Percentiles rank a stretch among this genome's conserved stretches.
Conservation (phyloP, 2,329 filamentous ascomycete genomes). For the Blumeriella jaapii region DNA sequence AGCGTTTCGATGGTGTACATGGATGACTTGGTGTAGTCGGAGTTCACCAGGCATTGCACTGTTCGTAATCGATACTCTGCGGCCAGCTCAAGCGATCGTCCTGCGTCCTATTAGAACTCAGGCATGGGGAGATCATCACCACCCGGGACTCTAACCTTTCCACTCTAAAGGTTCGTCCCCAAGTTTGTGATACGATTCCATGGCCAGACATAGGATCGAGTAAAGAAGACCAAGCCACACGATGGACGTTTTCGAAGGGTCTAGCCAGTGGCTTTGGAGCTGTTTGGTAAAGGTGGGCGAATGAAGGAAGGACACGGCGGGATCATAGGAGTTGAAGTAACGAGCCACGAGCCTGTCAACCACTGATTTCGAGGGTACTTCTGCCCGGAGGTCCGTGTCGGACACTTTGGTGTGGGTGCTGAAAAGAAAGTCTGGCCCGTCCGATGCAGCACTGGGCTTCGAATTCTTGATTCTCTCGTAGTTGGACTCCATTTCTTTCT, state of each 20-base stretch:
- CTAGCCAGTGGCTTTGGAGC: constrained; percentile 54
- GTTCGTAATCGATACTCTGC: constrained; percentile 58
- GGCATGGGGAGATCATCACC: background rate
- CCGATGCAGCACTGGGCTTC: constrained; percentile 46
- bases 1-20: constrained; percentile 71
- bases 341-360: constrained; percentile 78
- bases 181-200: constrained; percentile 69
- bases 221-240: constrained; percentile 74
- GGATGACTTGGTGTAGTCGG: constrained; percentile 65
- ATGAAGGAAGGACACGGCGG: constrained; percentile 64
- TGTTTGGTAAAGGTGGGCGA: constrained; percentile 75
- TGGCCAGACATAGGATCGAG: constrained; percentile 62
- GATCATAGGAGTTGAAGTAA: constrained; percentile 78
- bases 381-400: constrained; percentile 65
- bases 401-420: constrained; percentile 58
- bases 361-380: constrained; percentile 68
- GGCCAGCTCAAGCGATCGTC: constrained; percentile 42
- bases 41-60: constrained; percentile 65
- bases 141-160: constrained; percentile 40
- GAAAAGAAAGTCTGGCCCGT: constrained; percentile 69
- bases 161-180: constrained; percentile 73
- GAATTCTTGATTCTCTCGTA: constrained; percentile 63
- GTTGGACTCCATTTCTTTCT: constrained; percentile 78
- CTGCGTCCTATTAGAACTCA: constrained; percentile 12
- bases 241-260: constrained; percentile 58